Evolutionary conservation across 352 stramenopile species (phyloP).

Genomic region (Pythium inflatum): DNA sequence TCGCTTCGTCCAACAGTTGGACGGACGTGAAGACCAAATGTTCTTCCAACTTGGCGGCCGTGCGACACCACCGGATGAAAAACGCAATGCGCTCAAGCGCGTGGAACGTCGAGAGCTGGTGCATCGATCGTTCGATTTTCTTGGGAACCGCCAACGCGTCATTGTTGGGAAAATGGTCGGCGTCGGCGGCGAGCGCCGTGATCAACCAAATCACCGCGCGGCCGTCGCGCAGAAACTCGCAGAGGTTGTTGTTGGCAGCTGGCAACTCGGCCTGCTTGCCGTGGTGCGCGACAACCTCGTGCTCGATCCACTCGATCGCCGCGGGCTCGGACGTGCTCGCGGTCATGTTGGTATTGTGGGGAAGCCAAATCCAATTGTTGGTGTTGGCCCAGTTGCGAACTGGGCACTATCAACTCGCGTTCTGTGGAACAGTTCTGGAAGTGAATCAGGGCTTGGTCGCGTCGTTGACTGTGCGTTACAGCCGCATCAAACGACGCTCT

Average conservation of each 20-base stretch:
- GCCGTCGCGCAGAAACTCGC: conserved; percentile 75
- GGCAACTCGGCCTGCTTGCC: conserved; percentile 39
- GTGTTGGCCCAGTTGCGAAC: conserved; percentile 18
- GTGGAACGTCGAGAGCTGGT: conserved; percentile 79
- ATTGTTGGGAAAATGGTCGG: conserved; percentile 26
- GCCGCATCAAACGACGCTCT: conserved; percentile 9
- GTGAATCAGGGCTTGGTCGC: not conserved
- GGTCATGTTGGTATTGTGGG: conserved; percentile 21
- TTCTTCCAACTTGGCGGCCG: conserved; percentile 58
- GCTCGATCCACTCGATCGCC: conserved; percentile 61
- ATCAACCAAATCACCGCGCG: conserved; percentile 75
- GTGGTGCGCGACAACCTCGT: conserved; percentile 50
- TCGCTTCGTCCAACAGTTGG: conserved; percentile 79
- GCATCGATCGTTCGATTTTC: conserved; percentile 70
- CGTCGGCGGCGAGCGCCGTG: conserved; percentile 42
- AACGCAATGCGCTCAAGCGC: conserved; percentile 83
- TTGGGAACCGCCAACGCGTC: conserved; percentile 48
- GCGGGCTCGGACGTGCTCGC: conserved; percentile 18
- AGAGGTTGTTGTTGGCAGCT: conserved; percentile 46
- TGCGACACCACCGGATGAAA: conserved; percentile 84
- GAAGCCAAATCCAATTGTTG: not conserved
- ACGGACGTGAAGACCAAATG: conserved; percentile 79
- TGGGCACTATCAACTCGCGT: conserved; percentile 10
- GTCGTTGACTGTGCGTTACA: conserved; percentile 16
- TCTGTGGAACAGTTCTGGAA: conserved; percentile 18